Conservation (phyloP, 257 asterid genomes). For the Agastache rugosa region DNA sequence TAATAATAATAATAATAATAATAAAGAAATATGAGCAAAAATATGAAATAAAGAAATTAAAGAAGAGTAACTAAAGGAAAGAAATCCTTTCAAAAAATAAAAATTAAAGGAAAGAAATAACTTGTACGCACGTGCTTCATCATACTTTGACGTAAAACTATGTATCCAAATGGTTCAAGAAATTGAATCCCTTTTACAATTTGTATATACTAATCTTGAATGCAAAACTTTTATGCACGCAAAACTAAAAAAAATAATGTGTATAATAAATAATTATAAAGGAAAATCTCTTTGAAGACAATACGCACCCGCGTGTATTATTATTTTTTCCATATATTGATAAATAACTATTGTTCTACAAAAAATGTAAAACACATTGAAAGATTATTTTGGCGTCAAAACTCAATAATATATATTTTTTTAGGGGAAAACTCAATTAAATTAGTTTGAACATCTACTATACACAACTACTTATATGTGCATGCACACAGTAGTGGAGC, state of each 20-base stretch:
- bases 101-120: not conserved
- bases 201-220: not conserved
- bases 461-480: too few species aligned
- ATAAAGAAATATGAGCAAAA: not conserved
- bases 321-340: too few species aligned
- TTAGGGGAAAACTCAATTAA: too few species aligned
- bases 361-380: too few species aligned
- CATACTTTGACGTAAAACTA: conserved; percentile 16
- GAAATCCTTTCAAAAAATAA: too few species aligned
- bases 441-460: too few species aligned
- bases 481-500: too few species aligned
- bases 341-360: too few species aligned
- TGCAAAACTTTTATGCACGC: not conserved
- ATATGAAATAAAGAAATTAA: not conserved
- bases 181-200: not conserved
- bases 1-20: too few species aligned
- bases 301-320: too few species aligned
- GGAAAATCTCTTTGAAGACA: not conserved
- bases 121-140: not conserved
- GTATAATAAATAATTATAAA: not conserved
- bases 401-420: too few species aligned
- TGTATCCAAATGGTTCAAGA: not conserved
- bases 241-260: not conserved
- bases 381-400: too few species aligned
- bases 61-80: conserved; percentile 1